Evolutionary conservation across 1,139 yeast species (phyloP).

Genomic region (Nakaseomyces nivariensis): DNA sequence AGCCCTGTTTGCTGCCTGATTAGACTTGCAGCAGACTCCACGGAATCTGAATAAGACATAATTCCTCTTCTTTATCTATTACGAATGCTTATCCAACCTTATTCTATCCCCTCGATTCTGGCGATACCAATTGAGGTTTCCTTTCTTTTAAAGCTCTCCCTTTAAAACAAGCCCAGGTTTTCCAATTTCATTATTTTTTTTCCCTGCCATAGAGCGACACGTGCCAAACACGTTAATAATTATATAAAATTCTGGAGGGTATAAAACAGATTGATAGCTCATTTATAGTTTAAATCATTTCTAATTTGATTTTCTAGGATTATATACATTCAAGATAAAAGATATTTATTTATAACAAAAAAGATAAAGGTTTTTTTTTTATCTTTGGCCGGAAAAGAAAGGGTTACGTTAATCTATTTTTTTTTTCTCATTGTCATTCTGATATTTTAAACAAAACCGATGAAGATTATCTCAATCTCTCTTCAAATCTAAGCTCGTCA

Average conservation of each 20-base stretch:
- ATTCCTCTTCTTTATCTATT: not conserved
- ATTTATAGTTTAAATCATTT: no score
- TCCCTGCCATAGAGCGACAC: not conserved
- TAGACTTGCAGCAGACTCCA: slow-evolving; percentile 21
- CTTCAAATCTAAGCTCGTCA: slow-evolving; percentile 91
- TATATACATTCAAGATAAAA: no score
- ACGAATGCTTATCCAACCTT: not conserved
- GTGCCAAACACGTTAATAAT: no score
- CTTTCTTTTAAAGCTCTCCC: no score
- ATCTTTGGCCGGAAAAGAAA: not conserved
- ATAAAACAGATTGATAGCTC: no score
- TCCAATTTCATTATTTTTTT: not conserved
- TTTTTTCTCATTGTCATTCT: not conserved
- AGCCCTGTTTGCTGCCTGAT: slow-evolving; percentile 62
- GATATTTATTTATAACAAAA: no score
- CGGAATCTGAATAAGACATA: slow-evolving; percentile 24
- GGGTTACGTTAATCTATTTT: not conserved
- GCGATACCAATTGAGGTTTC: not conserved
- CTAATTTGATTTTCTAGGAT: no score
- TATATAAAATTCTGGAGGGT: no score
- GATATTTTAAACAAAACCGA: not conserved
- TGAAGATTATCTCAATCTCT: slow-evolving; percentile 42
- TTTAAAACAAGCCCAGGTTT: not conserved
- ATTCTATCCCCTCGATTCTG: not conserved
- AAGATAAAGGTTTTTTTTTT: no score